Conservation (phyloP, 2,329 filamentous ascomycete species). For the Beauveria sp. region DNA sequence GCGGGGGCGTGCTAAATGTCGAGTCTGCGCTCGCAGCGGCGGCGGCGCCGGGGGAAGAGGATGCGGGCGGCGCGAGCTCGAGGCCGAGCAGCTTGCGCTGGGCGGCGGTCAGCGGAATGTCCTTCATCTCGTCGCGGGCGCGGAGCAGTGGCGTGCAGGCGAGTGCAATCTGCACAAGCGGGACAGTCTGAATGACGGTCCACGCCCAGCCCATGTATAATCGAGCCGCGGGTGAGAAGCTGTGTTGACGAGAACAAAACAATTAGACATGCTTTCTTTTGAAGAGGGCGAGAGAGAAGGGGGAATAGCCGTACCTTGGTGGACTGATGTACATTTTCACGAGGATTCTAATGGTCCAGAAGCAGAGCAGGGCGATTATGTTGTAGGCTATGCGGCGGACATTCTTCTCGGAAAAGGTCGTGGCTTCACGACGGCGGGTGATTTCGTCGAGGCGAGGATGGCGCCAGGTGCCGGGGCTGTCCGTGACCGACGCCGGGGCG, state of each 20-base stretch:
- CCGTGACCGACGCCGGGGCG: slow-evolving; percentile 29
- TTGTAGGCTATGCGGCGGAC: slow-evolving; percentile 65
- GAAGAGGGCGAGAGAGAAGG: not conserved
- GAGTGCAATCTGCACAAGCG: slow-evolving; percentile 61
- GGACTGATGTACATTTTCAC: slow-evolving; percentile 29
- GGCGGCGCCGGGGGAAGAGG: slow-evolving; percentile 46
- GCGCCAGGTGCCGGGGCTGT: slow-evolving; percentile 75
- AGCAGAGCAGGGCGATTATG: slow-evolving; percentile 35
- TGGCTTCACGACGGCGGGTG: slow-evolving; percentile 67
- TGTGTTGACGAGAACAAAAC: slow-evolving; percentile 15
- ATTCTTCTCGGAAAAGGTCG: slow-evolving; percentile 72
- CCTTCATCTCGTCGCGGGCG: slow-evolving; percentile 67
- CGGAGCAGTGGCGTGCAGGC: slow-evolving; percentile 68
- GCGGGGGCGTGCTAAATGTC: slow-evolving; percentile 72
- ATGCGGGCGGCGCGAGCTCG: slow-evolving; percentile 50
- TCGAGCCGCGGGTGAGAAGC: slow-evolving; percentile 25
- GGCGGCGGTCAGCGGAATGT: slow-evolving; percentile 71
- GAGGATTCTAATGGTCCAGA: slow-evolving; percentile 29
- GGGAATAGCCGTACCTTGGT: slow-evolving; percentile 28
- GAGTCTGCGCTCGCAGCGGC: slow-evolving; percentile 23
- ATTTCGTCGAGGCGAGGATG: slow-evolving; percentile 89
- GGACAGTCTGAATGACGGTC: slow-evolving; percentile 45
- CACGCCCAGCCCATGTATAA: slow-evolving; percentile 37
- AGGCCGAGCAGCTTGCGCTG: slow-evolving; percentile 83
- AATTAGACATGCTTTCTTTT: not conserved